Base-by-base conservation (phyloP, 78 protist genomes). In the Creolimax fragrantissima region DNA sequence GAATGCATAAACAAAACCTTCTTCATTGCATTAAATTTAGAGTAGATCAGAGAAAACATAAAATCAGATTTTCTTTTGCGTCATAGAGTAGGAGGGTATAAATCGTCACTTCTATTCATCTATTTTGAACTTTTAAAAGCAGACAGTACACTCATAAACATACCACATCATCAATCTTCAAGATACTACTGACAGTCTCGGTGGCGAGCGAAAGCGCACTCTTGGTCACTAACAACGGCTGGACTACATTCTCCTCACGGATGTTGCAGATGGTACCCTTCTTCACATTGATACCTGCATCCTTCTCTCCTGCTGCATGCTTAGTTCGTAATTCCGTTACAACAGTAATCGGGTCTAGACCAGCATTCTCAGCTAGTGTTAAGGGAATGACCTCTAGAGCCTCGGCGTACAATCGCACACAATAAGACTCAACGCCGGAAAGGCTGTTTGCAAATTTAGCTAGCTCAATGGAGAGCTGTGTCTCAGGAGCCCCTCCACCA, bases 351-450 rank as follows among this genome's bases (percentile, higher is more conserved):
- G 99, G 99, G 86, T 97, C 84, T n/a, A 99, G 95, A 35, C 99
- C 99, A 4, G 99, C 99, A 92, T 99, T 99, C 97, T 99, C 99
- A 17, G 99, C 99, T 39, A 99, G 95, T 6, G 99, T 98, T 94
- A 95, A 93, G 3, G 99, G 99, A n/a, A 98, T 94, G 89, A 98
- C 94, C 95, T 99, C 99, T 43, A 99, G 74, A 5, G 99, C 99
- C 81, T 98, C 98, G 81, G 99, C 99, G 89, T 45, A 99, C 44
- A 97, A 98, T 5, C 97, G 90, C 36, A 97, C 92, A 95, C 99
- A 98, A 94, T 89, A 93, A 2, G 92, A 4, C 6, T 91, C 45
- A 35, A 93, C 88, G 41, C 99, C 99, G n/a, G 37, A n/a, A 43
- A 97, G 92, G 5, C 95, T 83, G 45, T 95, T 85, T 5, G 99